These are phyloP conservation scores for Phytomonas serpens DNA, from an alignment of 208 protist genomes.

Conservation along the genomic window DNA sequence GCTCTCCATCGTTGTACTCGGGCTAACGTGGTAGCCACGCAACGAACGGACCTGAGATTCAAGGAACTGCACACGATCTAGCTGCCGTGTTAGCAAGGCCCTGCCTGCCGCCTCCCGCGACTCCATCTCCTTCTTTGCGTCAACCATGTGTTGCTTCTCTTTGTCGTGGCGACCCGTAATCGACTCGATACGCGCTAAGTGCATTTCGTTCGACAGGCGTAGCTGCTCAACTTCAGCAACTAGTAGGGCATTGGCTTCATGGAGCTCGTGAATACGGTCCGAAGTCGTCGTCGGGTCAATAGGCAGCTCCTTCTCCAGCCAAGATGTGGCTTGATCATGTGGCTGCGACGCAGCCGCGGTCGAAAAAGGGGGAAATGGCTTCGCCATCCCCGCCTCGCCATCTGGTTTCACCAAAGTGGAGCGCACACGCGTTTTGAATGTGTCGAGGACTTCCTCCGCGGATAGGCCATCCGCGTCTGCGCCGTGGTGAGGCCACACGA, in stretches of 20 bases:
- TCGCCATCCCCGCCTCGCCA: slow-evolving; percentile 1
- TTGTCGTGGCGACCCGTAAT: slow-evolving; percentile 23
- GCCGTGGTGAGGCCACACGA: slow-evolving; percentile 78
- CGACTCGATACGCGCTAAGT: slow-evolving; percentile 39
- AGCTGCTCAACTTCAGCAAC: slow-evolving; percentile 65
- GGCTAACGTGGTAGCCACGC: slow-evolving; percentile 63
- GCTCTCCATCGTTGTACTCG: slow-evolving; percentile 32
- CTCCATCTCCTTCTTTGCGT: slow-evolving; percentile 29
- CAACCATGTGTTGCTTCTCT: slow-evolving; percentile 24
- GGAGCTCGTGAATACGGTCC: slow-evolving; percentile 64
- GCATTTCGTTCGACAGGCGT: slow-evolving; percentile 62
- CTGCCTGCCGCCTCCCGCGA: slow-evolving; percentile 45
- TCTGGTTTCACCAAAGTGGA: slow-evolving; percentile 20
- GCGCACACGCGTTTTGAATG: slow-evolving; percentile 28
- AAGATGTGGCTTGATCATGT: not conserved
- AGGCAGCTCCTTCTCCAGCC: slow-evolving; percentile 9
- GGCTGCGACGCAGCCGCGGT: not conserved
- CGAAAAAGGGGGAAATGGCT: not conserved
- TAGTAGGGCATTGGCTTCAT: slow-evolving; percentile 70
- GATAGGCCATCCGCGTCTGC: slow-evolving; percentile 54
- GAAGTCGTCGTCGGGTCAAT: slow-evolving; percentile 24
- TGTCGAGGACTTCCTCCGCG: slow-evolving; percentile 48
- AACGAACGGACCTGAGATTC: slow-evolving; percentile 80
- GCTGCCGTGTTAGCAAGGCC: slow-evolving; percentile 48
- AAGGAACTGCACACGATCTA: slow-evolving; percentile 80